These are phyloP conservation scores for Claviceps arundinis DNA, from an alignment of 2,329 filamentous ascomycete genomes.

Conservation along the genomic window DNA sequence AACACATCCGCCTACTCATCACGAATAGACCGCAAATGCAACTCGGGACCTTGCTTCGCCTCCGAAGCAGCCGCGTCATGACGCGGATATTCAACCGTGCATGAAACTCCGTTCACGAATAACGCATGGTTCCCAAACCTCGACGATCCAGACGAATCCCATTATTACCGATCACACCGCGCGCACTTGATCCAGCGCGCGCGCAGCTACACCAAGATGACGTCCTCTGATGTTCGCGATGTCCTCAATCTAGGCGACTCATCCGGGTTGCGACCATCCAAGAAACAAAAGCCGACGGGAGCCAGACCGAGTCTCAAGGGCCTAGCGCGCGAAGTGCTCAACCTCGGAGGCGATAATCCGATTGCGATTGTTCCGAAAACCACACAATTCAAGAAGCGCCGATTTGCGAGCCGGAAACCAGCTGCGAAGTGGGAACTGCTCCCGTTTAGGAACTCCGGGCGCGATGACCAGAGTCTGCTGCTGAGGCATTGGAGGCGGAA, in stretches of 20 bases:
- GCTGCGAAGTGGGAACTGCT: conserved; percentile 52
- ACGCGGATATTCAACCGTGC: neutral
- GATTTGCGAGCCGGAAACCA: conserved; percentile 40
- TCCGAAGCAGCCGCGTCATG: neutral
- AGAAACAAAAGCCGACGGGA: conserved; percentile 59
- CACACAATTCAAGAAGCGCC: conserved; percentile 45
- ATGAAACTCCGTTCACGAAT: neutral
- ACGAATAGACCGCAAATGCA: neutral
- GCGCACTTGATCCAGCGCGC: no score
- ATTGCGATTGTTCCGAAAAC: conserved; percentile 52
- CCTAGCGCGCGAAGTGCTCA: conserved; percentile 52
- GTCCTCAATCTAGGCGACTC: conserved; percentile 66
- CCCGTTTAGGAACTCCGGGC: conserved; percentile 65
- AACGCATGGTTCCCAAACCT: no score
- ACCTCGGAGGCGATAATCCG: conserved; percentile 50
- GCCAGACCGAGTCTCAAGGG: conserved; percentile 49
- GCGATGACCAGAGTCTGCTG: conserved; percentile 51
- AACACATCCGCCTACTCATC: no score
- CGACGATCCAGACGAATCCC: no score
- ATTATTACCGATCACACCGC: no score
- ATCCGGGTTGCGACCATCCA: conserved; percentile 42
- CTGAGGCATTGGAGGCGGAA: conserved; percentile 70
- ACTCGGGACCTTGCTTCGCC: neutral
- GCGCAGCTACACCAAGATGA: conserved; percentile 33
- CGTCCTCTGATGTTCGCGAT: conserved; percentile 72